phyloP scores from a whole-genome alignment of 768 basidiomycete genomes.

The Trametes villosa region DNA sequence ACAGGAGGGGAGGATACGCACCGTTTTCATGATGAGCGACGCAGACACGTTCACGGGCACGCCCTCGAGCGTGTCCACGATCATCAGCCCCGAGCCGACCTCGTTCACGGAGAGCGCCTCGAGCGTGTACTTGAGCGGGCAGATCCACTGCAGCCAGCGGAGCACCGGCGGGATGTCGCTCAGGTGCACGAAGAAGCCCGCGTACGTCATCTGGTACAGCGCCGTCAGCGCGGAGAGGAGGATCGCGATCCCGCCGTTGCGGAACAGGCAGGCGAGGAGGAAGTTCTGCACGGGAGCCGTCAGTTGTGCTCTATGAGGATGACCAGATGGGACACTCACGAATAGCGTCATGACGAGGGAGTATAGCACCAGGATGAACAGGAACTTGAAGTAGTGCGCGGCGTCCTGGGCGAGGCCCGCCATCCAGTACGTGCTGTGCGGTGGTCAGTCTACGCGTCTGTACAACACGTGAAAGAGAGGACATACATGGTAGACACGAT shows the following conservation, averaged over 20 bases:
- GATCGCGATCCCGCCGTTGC: slow-evolving; percentile 89
- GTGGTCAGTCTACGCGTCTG: not conserved
- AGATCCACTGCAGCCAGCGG: slow-evolving; percentile 92
- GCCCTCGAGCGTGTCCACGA: slow-evolving; percentile 75
- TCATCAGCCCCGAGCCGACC: slow-evolving; percentile 86
- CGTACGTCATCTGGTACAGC: slow-evolving; percentile 84
- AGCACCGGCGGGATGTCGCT: slow-evolving; percentile 85
- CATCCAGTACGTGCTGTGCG: slow-evolving; percentile 87
- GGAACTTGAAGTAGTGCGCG: slow-evolving; percentile 91
- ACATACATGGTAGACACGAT: slow-evolving; percentile 82
- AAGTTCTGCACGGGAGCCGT: slow-evolving; percentile 67
- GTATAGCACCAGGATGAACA: slow-evolving; percentile 87
- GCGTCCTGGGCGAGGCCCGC: slow-evolving; percentile 82
- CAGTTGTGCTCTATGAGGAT: not conserved
- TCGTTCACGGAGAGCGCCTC: slow-evolving; percentile 93
- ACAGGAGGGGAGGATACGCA: slow-evolving; percentile 40
- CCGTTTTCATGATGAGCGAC: slow-evolving; percentile 81
- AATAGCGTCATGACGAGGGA: slow-evolving; percentile 86
- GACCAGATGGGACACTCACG: slow-evolving; percentile 48
- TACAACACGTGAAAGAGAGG: not conserved
- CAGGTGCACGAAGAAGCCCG: slow-evolving; percentile 93
- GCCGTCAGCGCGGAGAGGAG: slow-evolving; percentile 78
- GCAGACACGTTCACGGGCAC: slow-evolving; percentile 85
- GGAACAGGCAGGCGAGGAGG: slow-evolving; percentile 81
- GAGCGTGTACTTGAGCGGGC: slow-evolving; percentile 80